Evolutionary conservation across 2,329 filamentous ascomycete species (phyloP).

Genomic region (Alternaria sp.): DNA sequence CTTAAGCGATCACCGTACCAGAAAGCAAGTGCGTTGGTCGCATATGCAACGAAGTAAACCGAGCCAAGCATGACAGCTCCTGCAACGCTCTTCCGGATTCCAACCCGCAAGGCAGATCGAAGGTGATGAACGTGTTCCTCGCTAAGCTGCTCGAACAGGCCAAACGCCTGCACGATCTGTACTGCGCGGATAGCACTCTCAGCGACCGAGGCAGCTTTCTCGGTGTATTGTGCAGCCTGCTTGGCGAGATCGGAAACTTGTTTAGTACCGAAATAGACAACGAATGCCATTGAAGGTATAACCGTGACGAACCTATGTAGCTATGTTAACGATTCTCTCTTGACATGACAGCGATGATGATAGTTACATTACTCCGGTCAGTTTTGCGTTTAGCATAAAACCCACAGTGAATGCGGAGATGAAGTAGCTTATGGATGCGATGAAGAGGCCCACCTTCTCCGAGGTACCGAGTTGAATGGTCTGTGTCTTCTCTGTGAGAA

Average conservation of each 20-base stretch:
- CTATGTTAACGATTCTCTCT: conserved; percentile 3
- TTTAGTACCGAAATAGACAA: conserved; percentile 53
- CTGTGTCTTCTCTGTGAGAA: conserved; percentile 55
- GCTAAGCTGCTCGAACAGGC: conserved; percentile 50
- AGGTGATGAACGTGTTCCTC: conserved; percentile 47
- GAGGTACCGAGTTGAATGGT: conserved; percentile 56
- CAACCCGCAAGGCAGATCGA: conserved; percentile 43
- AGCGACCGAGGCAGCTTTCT: conserved; percentile 53
- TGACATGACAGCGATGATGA: not conserved
- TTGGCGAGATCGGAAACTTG: conserved; percentile 51
- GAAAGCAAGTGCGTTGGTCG: conserved; percentile 56
- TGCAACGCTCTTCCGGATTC: conserved; percentile 50
- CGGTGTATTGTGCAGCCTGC: conserved; percentile 46
- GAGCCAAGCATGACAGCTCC: conserved; percentile 52
- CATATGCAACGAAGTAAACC: conserved; percentile 55
- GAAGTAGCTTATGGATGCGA: conserved; percentile 56
- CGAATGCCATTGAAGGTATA: conserved; percentile 57
- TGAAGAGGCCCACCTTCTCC: conserved; percentile 56
- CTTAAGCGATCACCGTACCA: conserved; percentile 50
- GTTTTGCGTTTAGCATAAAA: conserved; percentile 52
- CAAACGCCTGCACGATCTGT: conserved; percentile 58
- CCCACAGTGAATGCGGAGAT: conserved; percentile 54
- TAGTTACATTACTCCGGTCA: conserved; percentile 50
- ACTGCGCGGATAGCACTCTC: conserved; percentile 56
- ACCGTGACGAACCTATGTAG: conserved; percentile 49